Evolutionary conservation across 495 filamentous ascomycete genomes (phyloP).

Genomic region (Parmelia sp.): DNA sequence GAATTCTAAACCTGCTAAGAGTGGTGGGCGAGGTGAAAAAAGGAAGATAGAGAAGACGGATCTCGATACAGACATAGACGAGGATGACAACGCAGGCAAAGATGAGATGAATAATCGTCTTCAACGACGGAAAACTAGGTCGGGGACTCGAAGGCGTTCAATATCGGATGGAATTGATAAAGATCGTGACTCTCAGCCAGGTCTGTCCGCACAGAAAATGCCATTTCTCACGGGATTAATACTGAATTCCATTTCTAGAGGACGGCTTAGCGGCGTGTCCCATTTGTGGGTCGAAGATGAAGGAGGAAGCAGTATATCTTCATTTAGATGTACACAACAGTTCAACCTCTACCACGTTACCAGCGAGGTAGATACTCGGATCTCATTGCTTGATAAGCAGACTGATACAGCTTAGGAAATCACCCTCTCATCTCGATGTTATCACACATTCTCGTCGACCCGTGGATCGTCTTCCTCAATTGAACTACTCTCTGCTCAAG

Average conservation of each 20-base stretch:
- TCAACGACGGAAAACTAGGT: slow-evolving; percentile 39
- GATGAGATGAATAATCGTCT: slow-evolving; percentile 12
- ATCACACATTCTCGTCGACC: slow-evolving; percentile 22
- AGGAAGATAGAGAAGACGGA: too few species aligned
- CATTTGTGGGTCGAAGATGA: slow-evolving; percentile 71
- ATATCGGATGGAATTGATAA: slow-evolving; percentile 20
- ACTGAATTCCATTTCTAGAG: slow-evolving; percentile 36
- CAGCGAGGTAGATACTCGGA: slow-evolving; percentile 9
- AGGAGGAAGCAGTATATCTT: slow-evolving; percentile 58
- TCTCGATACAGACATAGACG: slow-evolving; percentile 42
- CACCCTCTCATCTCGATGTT: slow-evolving; percentile 7
- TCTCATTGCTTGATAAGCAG: neutral
- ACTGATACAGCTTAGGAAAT: slow-evolving; percentile 14
- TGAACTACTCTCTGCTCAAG: slow-evolving; percentile 76
- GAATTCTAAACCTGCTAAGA: slow-evolving; percentile 29
- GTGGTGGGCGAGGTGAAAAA: slow-evolving; percentile 34
- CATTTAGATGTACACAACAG: slow-evolving; percentile 60
- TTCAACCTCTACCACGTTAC: neutral
- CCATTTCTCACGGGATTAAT: neutral
- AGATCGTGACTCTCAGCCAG: slow-evolving; percentile 10
- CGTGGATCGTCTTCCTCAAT: slow-evolving; percentile 59
- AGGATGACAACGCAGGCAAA: slow-evolving; percentile 30
- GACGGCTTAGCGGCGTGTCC: slow-evolving; percentile 79
- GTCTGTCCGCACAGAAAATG: neutral
- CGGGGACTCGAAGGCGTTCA: slow-evolving; percentile 26